Conservation (phyloP, 306 rosid species). For the Rubus idaeus region DNA sequence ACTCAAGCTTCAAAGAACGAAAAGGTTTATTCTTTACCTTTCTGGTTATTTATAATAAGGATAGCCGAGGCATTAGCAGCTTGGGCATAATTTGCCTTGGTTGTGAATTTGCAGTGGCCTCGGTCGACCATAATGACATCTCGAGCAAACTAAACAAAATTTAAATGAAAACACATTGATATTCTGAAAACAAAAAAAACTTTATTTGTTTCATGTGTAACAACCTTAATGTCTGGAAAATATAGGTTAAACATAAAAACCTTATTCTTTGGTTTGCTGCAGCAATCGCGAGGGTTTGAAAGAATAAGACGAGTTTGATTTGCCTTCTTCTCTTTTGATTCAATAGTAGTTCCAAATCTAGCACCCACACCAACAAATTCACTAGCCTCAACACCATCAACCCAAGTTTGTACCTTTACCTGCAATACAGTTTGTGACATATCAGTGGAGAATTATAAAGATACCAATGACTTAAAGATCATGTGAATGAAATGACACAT, state of each 20-base stretch:
- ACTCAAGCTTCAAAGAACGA: not conserved
- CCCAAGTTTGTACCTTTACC: slow-evolving; percentile 99
- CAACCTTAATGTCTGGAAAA: slow-evolving; percentile 7
- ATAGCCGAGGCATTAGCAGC: slow-evolving; percentile 94
- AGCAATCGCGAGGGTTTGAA: slow-evolving; percentile 81
- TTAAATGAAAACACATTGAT: slow-evolving; percentile 22
- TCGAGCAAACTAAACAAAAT: slow-evolving; percentile 61
- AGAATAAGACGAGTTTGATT: slow-evolving; percentile 61
- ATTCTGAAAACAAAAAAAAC: not conserved
- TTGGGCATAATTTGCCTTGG: slow-evolving; percentile 77
- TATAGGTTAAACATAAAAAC: slow-evolving; percentile 36
- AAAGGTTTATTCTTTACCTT: slow-evolving; percentile 44
- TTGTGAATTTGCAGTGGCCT: slow-evolving; percentile 81
- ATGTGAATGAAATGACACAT: not conserved
- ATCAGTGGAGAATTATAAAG: not conserved
- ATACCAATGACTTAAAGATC: not conserved
- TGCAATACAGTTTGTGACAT: slow-evolving; percentile 24
- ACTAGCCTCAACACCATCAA: slow-evolving; percentile 63
- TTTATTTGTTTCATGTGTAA: slow-evolving; percentile 8
- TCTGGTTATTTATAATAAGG: slow-evolving; percentile 77
- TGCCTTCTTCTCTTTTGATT: slow-evolving; percentile 88
- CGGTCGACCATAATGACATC: slow-evolving; percentile 90
- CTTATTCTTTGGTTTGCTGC: slow-evolving; percentile 65
- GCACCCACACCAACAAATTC: slow-evolving; percentile 97
- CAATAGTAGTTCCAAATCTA: slow-evolving; percentile 84